Base-by-base conservation (phyloP, 208 protist species). In the Trypanosomatidae sp. region DNA sequence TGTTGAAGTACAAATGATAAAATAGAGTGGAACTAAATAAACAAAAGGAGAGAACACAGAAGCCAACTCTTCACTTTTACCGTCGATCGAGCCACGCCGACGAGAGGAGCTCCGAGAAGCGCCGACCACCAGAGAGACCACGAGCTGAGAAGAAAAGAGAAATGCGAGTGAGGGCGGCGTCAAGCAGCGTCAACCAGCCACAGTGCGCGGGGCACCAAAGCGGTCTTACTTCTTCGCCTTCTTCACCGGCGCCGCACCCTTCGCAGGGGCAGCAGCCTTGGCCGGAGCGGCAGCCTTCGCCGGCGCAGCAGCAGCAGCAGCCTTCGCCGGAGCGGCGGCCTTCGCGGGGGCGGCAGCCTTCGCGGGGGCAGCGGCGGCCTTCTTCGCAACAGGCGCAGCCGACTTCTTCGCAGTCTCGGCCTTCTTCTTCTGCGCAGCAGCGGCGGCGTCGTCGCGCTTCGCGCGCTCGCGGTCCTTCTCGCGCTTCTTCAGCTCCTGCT, bases 401-500 rank as follows among this genome's bases (percentile, higher is more conserved):
- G 76, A 80, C 71, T 86, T 89, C 82, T 84, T 83, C 56, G 81
- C 79, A 30, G 81, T 72, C 44, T 84, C 84, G 22, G 52, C 71
- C 71, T 81, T 80, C 77, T 84, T 89, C 71, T 80, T 79, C 60
- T 60, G 62, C 66, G 87, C 87, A 43, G 85, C 81, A 39, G 77
- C 77, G 44, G 69, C 81, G 50, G 81, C 80, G 77, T 90, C 87
- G 52, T 90, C 87, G 71, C 80, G 81, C 74, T 85, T 87, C 65
- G 88, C 88, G 36, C 82, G 83, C 73, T 91, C 84, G 73, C 85
- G 89, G 33, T 95, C 88, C 83, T 89, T 91, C 81, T 90, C 82
- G 73, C 85, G 88, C 69, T 87, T 85, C 80, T 87, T 84, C 82
- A 90, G 75, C 85, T 93, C 88, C 69, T 87, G 79, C 85, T 86